A percentile compares a stretch with the other conserved stretches of the same genome.
These are phyloP conservation scores for Hymenotorrendiella dingleyae DNA, from an alignment of 2,329 filamentous ascomycete genomes.

Conservation along the genomic window DNA sequence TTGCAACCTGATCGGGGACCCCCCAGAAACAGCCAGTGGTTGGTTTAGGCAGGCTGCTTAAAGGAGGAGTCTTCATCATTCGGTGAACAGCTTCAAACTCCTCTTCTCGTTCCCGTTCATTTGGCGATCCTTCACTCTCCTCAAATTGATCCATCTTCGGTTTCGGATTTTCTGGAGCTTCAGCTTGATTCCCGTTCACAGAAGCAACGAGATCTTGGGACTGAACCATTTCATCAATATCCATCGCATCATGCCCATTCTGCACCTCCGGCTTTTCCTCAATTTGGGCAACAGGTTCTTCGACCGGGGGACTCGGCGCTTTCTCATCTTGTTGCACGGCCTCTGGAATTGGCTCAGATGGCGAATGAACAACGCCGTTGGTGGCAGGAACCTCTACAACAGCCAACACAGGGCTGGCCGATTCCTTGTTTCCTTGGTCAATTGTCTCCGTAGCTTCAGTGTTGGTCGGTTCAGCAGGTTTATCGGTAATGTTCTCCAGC, in stretches of 20 bases:
- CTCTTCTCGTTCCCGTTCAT: slow-evolving; percentile 19
- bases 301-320: no score
- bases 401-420: no score
- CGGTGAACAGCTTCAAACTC: slow-evolving; percentile 23
- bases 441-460: no score
- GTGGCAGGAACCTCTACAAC: no score
- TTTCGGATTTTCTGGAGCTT: no score
- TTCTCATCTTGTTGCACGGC: no score
- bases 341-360: background rate
- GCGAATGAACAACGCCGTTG: no score
- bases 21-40: slow-evolving; percentile 20
- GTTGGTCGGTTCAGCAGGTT: no score
- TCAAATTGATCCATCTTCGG: slow-evolving; percentile 8
- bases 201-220: background rate
- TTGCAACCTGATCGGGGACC: slow-evolving; percentile 21
- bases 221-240: background rate
- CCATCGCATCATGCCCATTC: slow-evolving; percentile 2
- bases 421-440: no score
- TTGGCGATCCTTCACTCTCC: slow-evolving; percentile 19
- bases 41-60: slow-evolving; percentile 23
- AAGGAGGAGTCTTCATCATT: slow-evolving; percentile 28
- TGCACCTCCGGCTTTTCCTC: background rate
- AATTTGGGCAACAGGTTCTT: background rate
- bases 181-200: background rate
- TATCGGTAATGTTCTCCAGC: no score